Base-by-base conservation (phyloP, 164 flowering plant genomes). In the Tetrastigma voinierianum region DNA sequence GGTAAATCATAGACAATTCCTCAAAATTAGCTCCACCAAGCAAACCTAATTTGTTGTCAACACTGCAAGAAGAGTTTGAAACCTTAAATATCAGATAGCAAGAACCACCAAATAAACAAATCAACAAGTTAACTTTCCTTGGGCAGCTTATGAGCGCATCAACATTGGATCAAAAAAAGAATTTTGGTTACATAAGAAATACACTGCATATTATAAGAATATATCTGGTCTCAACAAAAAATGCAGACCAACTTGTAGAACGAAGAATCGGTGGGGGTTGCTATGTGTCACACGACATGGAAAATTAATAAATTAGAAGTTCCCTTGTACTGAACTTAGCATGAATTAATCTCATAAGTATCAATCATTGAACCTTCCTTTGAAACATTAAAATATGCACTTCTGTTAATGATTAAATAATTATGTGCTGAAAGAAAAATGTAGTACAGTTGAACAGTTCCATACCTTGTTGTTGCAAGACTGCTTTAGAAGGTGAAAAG, bases 391-490 rank as follows among this genome's bases (percentile, higher is more conserved):
- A 32, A 32, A 4, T 32, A 32, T 32, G 40, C 3, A 7, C 7
- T 32, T 32, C 6, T 32, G 40, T 32, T 32, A 7, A 32, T 3
- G 6, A 32, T 32, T 32, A 32, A 32, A 32, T 32, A 4, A 32
- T 32, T 3, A 32, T 32, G 40, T 32, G 40, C 40, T 32, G 40
- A 21, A 60, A 24, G 16, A 16, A n/a, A 8, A 19, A 62, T 48
- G 9, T 43, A 14, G 12, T 45, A 16, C 13, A 46, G 17, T 9
- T 32, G 14, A 51, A 48, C n/a, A 64, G 49, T 12, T 59, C 23
- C 60, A 59, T 57, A 94, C 98, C 97, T 91, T 69, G 96, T 88
- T 13, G 97, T 90, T 25, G 89, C 96, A 61, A 95, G 88, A 62
- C 45, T 76, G 64, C 70, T 76, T 65, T 97, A 63, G 85, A 86